A percentile compares a stretch with the other conserved stretches of the same genome.
phyloP scores from a whole-genome alignment of 495 filamentous ascomycete species.

The Talaromyces ruber region DNA sequence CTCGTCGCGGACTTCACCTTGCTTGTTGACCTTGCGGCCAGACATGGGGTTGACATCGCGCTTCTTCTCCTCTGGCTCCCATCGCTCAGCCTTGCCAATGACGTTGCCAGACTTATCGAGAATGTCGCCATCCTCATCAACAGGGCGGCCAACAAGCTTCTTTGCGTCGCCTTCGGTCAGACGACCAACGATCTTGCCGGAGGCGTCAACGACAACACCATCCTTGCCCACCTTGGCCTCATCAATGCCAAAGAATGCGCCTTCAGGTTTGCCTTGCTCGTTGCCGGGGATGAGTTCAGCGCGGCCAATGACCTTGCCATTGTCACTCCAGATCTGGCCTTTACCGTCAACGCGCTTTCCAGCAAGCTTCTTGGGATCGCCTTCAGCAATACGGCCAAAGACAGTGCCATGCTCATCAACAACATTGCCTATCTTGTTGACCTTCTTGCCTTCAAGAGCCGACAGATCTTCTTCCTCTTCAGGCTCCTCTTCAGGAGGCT shows the following conservation, averaged over 20 bases:
- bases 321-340: conserved; percentile 65
- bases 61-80: conserved; percentile 58
- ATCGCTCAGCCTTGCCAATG: conserved; percentile 66
- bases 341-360: conserved; percentile 67
- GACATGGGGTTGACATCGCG: conserved; percentile 53
- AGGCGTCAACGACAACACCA: conserved; percentile 52
- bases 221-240: conserved; percentile 59
- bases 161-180: conserved; percentile 58
- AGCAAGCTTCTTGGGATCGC: conserved; percentile 52
- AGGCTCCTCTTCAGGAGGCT: conserved; percentile 26
- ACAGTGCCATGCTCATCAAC: conserved; percentile 61
- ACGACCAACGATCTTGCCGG: conserved; percentile 57
- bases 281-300: conserved; percentile 63
- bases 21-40: conserved; percentile 65
- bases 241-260: conserved; percentile 62
- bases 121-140: conserved; percentile 75
- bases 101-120: conserved; percentile 65
- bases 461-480: conserved; percentile 15
- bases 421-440: conserved; percentile 72
- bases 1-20: conserved; percentile 67
- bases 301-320: conserved; percentile 61
- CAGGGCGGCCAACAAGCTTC: conserved; percentile 55
- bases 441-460: conserved; percentile 48
- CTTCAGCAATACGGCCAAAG: conserved; percentile 63
- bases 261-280: conserved; percentile 57